Conservation (phyloP, 2,329 filamentous ascomycete genomes). For the Sphaerostilbella broomeana region DNA sequence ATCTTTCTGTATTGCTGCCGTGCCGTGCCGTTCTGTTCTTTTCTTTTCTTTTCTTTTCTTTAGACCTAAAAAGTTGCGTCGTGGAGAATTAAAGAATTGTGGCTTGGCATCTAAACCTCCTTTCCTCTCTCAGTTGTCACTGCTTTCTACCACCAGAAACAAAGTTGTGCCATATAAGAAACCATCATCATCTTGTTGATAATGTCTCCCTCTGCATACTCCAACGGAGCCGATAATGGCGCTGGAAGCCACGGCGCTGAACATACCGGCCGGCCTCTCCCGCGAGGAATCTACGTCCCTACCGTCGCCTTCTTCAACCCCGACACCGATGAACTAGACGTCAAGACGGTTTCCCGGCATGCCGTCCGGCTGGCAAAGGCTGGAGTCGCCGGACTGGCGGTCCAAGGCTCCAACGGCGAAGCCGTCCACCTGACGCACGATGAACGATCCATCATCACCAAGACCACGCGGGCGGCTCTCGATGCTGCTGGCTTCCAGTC, state of each 20-base stretch:
- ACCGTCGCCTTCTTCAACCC: slow-evolving; percentile 67
- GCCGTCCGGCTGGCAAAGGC: slow-evolving; percentile 66
- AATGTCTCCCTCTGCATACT: slow-evolving; percentile 12
- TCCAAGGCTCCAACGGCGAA: slow-evolving; percentile 77
- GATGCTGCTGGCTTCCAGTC: slow-evolving; percentile 55
- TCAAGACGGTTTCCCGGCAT: slow-evolving; percentile 50
- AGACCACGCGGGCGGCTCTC: slow-evolving; percentile 62
- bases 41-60: not conserved
- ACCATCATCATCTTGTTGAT: not conserved
- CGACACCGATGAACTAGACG: slow-evolving; percentile 60
- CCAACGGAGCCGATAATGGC: slow-evolving; percentile 12
- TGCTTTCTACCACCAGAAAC: not conserved
- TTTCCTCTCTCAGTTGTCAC: not conserved
- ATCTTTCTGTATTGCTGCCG: too few species aligned
- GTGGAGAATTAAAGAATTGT: too few species aligned
- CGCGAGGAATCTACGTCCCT: slow-evolving; percentile 61
- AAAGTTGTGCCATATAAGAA: not conserved
- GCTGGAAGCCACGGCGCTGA: slow-evolving; percentile 7
- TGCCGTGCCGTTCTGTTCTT: too few species aligned
- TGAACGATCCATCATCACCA: slow-evolving; percentile 63
- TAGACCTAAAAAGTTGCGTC: not conserved
- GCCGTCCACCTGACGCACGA: slow-evolving; percentile 68
- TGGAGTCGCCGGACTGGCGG: slow-evolving; percentile 67
- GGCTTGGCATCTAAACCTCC: too few species aligned
- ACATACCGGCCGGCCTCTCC: slow-evolving; percentile 28